Evolutionary conservation across 352 stramenopile species (phyloP), one percentile per base, ranked within the genome.

Genomic region (Phytophthora macrochlamydospora): DNA sequence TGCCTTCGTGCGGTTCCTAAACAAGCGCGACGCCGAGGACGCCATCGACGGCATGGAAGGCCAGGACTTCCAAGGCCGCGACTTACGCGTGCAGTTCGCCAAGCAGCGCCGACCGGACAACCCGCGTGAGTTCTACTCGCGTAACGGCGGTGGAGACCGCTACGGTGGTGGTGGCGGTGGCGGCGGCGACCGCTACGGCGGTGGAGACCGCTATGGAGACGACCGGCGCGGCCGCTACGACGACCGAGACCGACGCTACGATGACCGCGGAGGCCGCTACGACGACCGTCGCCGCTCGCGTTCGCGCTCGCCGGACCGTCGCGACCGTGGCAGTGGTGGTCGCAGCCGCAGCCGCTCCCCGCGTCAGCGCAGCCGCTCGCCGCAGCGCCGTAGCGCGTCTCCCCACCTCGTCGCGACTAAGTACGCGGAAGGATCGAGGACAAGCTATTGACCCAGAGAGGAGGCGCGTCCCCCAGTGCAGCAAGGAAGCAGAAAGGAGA

Each of bases 1-100:
- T 48, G 88, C 86, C 40, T 97, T 97, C 71, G 90, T 97, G 42
- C 84, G 88, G 9, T 97, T 93, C 68, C 60, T 94, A 63, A 79
- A 95, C 66, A 92, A 94, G 71, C 81, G 89, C 30, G 89, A 96
- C 51, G 90, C 90, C 5, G 89, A 97, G 46, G 88, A 96, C 62
- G 90, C 90, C 30, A 92, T 97, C 55, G 81, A 85, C 14, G 84
- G 56, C 51, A 87, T 90, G 76, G 80, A 93, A 52, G 78, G 75
- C 46, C 77, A 88, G 65, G 79, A 91, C 11, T 91, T 89, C 69
- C 82, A 91, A 59, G 85, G 81, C 56, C 79, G 83, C 52, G 73
- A 88, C 62, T 58, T 92, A 67, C 81, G 81, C 66, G 85, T 92
- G 69, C 81, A 92, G 68, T 91, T 89, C 63, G 84, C 84, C 51